Evolutionary conservation across 768 basidiomycete species (phyloP), one percentile per base, ranked within the genome.

Genomic region (Cyclocybe cylindracea): DNA sequence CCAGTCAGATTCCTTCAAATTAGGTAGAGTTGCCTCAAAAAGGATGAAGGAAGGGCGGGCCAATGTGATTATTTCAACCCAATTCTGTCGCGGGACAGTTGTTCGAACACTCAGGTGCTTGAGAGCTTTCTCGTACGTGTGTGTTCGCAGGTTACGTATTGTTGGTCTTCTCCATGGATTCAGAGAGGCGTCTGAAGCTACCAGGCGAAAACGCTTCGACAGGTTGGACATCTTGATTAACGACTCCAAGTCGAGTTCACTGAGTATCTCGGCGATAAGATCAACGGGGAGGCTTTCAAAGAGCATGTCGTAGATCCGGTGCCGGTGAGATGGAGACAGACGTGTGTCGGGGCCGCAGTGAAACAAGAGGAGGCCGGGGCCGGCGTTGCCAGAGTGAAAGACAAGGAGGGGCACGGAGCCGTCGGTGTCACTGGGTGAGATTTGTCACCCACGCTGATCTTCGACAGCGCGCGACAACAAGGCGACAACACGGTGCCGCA

Each of bases 111-210:
- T 81, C 19, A 92, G 76, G 55, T 84, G 78, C 54, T 70, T 77
- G 46, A 91, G 65, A 24, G 71, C 66, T 6, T 64, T 63, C 48
- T 84, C 82, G 57, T 87, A 86, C 24, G 63, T 54, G 31, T 66
- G 63, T 11, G 66, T 66, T 19, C 66, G 70, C 18, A 92, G 76
- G 55, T 74, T 81, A 29, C 78, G 78, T 18, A 84, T 67, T 57
- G 91, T 89, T 2, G 89, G 87, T 11, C 69, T 71, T 46, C 88
- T 78, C 90, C 91, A 91, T 13, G 85, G 87, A 61, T 91, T 91
- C 40, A 91, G 68, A 4, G 82, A 74, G 6, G 78, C 59, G 57
- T 89, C 87, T 2, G 87, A 81, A 13, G 79, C 76, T 38, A 91
- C 77, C 44, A 69, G 65, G 39, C 77, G 73, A 18, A 91, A 70